Conservation (phyloP, 805 yeast species). For the Myxozyma nipponensis region DNA sequence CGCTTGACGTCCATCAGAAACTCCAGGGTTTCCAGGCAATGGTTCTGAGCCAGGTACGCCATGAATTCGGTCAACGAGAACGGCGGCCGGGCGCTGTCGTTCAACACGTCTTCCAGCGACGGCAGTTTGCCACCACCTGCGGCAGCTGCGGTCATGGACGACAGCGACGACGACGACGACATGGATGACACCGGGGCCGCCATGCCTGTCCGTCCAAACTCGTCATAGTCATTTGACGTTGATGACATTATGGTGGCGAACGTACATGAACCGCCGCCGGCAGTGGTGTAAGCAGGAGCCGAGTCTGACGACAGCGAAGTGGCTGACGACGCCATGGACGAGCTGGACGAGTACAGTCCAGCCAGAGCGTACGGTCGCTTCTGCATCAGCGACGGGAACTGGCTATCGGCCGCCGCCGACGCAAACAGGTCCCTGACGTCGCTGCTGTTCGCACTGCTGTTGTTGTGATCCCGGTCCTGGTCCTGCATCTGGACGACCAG, state of each 20-base stretch:
- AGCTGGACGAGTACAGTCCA: not conserved
- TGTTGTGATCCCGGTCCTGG: not conserved
- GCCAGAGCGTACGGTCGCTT: not conserved
- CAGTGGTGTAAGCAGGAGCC: not conserved
- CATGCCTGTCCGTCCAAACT: too few relatives aligned
- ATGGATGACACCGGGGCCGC: too few relatives aligned
- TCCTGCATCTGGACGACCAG: not conserved
- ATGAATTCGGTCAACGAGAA: conserved; percentile 33
- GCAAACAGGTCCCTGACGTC: too few relatives aligned
- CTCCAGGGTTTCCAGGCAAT: conserved; percentile 36
- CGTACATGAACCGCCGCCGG: too few relatives aligned
- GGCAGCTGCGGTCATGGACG: not conserved
- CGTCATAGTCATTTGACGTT: too few relatives aligned
- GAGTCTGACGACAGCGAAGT: not conserved
- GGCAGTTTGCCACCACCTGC: conserved; percentile 21
- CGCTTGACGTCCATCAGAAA: conserved; percentile 33
- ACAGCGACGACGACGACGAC: too few relatives aligned
- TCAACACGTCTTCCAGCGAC: conserved; percentile 33
- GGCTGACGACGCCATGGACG: not conserved
- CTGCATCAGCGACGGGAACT: too few relatives aligned
- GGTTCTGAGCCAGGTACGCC: conserved; percentile 33
- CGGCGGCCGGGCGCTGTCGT: conserved; percentile 30
- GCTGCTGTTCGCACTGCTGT: too few relatives aligned
- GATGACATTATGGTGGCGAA: too few relatives aligned
- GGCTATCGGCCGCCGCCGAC: too few relatives aligned